Evolutionary conservation across 2,329 filamentous ascomycete genomes (phyloP).

Genomic region (Thelonectria blattea): DNA sequence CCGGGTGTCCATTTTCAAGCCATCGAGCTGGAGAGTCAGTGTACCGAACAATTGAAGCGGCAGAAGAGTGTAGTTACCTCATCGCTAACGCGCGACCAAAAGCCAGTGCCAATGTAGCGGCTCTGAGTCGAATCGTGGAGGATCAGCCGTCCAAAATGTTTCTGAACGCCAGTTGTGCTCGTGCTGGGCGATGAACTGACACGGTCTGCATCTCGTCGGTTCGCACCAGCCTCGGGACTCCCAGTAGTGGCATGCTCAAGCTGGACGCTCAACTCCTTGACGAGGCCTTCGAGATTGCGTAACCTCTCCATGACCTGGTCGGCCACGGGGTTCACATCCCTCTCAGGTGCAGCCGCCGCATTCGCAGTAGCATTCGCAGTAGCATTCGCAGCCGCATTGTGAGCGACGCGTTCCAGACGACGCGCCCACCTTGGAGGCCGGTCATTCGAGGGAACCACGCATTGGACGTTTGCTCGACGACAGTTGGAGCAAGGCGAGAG

Average conservation of each 20-base stretch:
- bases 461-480: conserved; percentile 57
- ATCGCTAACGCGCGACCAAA: conserved; percentile 63
- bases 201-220: conserved; percentile 27
- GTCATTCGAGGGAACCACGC: conserved; percentile 56
- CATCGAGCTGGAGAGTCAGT: conserved; percentile 47
- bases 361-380: no score
- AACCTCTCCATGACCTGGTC: conserved; percentile 56
- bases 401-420: conserved; percentile 51
- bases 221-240: conserved; percentile 16
- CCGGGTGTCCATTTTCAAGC: conserved; percentile 49
- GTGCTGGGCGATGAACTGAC: conserved; percentile 1
- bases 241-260: conserved; percentile 47
- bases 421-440: conserved; percentile 61
- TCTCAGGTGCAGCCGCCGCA: conserved; percentile 26
- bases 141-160: conserved; percentile 55
- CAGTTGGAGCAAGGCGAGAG: conserved; percentile 63
- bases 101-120: conserved; percentile 58
- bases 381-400: conserved; percentile 29
- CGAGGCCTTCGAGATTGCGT: conserved; percentile 55
- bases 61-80: conserved; percentile 52
- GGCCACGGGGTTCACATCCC: conserved; percentile 37
- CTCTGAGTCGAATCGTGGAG: conserved; percentile 50
- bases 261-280: conserved; percentile 56
- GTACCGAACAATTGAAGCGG: neutral
- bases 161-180: conserved; percentile 38